Conservation (phyloP, 192 early-diverging fungal species). For the Podila horticola region DNA sequence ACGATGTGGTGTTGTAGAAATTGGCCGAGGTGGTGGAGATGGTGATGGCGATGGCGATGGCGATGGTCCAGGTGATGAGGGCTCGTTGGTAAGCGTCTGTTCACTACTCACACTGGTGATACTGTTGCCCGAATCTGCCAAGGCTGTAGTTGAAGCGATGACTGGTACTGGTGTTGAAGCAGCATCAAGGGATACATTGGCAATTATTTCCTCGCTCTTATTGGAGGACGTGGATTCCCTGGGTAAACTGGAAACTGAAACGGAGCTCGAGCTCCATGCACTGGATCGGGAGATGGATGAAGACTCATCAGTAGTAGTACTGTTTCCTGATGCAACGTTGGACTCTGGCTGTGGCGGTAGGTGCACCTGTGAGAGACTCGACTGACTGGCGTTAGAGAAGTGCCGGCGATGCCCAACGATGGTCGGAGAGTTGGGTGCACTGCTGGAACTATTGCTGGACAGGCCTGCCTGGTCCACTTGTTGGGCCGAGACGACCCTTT, state of each 20-base stretch:
- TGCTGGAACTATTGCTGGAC: slow-evolving; percentile 1
- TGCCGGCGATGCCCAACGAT: slow-evolving; percentile 10
- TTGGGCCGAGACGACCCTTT: slow-evolving; percentile 41
- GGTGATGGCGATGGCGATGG: slow-evolving; percentile 16
- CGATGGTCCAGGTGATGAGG: neutral
- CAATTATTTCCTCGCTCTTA: neutral
- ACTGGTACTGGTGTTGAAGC: neutral
- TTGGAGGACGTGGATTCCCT: slow-evolving; percentile 23
- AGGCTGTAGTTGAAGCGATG: neutral
- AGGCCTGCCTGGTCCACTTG: slow-evolving; percentile 46
- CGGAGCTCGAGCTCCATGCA: neutral
- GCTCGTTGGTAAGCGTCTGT: slow-evolving; percentile 15
- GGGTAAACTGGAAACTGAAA: slow-evolving; percentile 11
- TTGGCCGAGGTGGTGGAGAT: neutral
- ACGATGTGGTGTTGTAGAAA: neutral
- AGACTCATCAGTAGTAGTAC: neutral
- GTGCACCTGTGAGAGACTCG: neutral
- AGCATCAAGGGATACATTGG: neutral
- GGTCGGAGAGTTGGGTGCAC: slow-evolving; percentile 12
- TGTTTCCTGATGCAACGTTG: neutral
- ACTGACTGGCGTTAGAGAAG: slow-evolving; percentile 16
- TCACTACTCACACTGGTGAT: slow-evolving; percentile 19
- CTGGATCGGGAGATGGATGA: neutral
- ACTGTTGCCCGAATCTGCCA: neutral
- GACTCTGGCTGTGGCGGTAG: neutral